A percentile compares a stretch with the other conserved stretches of the same genome.
Evolutionary conservation across 257 asterid species (phyloP).

Genomic region (Scutellaria galericulata): DNA sequence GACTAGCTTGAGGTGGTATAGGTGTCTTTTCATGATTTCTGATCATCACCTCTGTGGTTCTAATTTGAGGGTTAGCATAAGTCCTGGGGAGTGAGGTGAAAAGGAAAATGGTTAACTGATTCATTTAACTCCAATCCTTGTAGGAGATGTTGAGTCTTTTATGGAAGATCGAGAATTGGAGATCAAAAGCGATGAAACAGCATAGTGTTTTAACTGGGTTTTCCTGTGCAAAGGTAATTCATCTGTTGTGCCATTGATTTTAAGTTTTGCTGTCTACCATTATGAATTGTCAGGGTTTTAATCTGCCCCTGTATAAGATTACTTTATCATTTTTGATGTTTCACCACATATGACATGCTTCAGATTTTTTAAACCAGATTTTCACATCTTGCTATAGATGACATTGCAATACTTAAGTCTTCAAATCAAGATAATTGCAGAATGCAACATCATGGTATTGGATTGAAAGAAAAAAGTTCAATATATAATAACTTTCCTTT

Average conservation of each 20-base stretch:
- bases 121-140: slow-evolving; percentile 26
- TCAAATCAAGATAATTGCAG: not conserved
- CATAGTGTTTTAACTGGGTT: slow-evolving; percentile 79
- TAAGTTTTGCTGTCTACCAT: slow-evolving; percentile 13
- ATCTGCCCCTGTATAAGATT: slow-evolving; percentile 20
- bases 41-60: slow-evolving; percentile 2
- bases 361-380: slow-evolving; percentile 1
- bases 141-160: slow-evolving; percentile 82
- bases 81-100: not conserved
- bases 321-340: not conserved
- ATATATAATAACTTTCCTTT: not conserved
- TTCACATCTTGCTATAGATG: not conserved
- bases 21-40: not conserved
- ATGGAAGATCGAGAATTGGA: slow-evolving; percentile 82
- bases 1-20: no score
- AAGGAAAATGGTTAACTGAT: slow-evolving; percentile 9
- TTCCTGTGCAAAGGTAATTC: slow-evolving; percentile 92
- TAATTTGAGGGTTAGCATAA: slow-evolving; percentile 23
- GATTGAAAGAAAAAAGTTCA: not conserved
- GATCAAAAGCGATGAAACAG: slow-evolving; percentile 74
- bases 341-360: slow-evolving; percentile 18
- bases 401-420: slow-evolving; percentile 23
- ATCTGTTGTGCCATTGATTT: slow-evolving; percentile 28
- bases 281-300: slow-evolving; percentile 22
- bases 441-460: slow-evolving; percentile 2